These are phyloP conservation scores for Kluyveromyces dobzhanskii DNA, from an alignment of 805 yeast genomes.

Conservation along the genomic window DNA sequence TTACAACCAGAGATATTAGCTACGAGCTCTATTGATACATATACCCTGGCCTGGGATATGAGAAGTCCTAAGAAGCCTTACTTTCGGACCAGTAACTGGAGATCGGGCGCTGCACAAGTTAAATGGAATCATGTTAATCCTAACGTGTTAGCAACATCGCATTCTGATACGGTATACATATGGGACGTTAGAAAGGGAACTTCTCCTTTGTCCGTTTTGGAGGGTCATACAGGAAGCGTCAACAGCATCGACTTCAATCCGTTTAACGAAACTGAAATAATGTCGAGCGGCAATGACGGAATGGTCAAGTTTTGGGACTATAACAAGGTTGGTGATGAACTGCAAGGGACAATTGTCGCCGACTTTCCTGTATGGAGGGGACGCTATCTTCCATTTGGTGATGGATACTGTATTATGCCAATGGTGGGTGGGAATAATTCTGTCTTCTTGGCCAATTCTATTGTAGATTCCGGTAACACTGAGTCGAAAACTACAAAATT, in stretches of 20 bases:
- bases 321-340: conserved; percentile 32
- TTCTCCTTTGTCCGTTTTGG: conserved; percentile 54
- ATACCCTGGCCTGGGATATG: conserved; percentile 85
- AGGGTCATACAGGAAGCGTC: conserved; percentile 78
- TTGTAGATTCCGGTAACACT: conserved; percentile 4
- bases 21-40: conserved; percentile 89
- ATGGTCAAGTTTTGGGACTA: conserved; percentile 80
- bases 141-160: conserved; percentile 75
- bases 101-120: conserved; percentile 90
- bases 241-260: conserved; percentile 83
- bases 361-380: conserved; percentile 88
- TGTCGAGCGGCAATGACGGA: conserved; percentile 82
- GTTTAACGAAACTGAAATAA: conserved; percentile 46
- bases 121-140: conserved; percentile 83
- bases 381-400: conserved; percentile 81
- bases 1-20: conserved; percentile 79
- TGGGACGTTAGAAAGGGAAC: conserved; percentile 91
- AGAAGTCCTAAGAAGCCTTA: conserved; percentile 70
- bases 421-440: conserved; percentile 69
- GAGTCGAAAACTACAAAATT: conserved; percentile 25
- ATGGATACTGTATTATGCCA: conserved; percentile 84
- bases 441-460: conserved; percentile 29
- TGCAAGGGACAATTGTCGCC: conserved; percentile 54
- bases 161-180: conserved; percentile 66
- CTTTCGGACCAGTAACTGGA: conserved; percentile 83